Evolutionary conservation across 2,329 filamentous ascomycete species (phyloP), one percentile per base, ranked within the genome.

Genomic region (Thyridium curvatum): DNA sequence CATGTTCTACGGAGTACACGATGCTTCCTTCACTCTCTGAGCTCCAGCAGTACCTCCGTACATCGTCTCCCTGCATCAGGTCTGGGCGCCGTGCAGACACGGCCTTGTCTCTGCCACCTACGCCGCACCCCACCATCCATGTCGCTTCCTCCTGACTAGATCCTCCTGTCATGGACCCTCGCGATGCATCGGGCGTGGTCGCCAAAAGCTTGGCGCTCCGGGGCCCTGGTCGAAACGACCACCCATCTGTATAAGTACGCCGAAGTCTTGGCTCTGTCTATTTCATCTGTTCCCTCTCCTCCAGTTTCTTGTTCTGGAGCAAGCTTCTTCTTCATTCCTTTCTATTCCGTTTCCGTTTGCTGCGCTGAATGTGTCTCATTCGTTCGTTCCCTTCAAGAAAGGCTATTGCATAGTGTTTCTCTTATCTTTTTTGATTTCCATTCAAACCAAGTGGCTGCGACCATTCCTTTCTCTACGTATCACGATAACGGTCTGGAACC

Each of bases 321-420:
- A 42, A 40, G 43, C 37, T 32, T 42, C 50, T 32, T 42, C 50
- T 48, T 52, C 34, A 46, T 51, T 43, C 51, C 38, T 39, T 41
- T 39, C 47, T 41, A 44, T 56, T 56, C 54, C 59, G 53, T 58
- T 61, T 53, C 55, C 58, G 58, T 61, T 59, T 56, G 58, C 52
- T 61, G 62, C 59, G 67, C 64, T 68, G 66, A 64, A 69, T 65
- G 64, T 71, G 61, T 69, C 57, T 61, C 49, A 47, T 69, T 66
- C 66, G 66, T 71, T 70, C 68, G 62, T 67, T 69, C 54, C 56
- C 52, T 64, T 56, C 48, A 51, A 48, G 46, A 46, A 43, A 43
- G 47, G 41, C 21, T 26, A 26, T 26, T 26, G 21, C 21, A 26
- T 26, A 26, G 21, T 48, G 47, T 43, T 42, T 37, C 32, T 55